Base-by-base conservation (phyloP, 768 basidiomycete genomes). In the Dioszegia crocea region DNA sequence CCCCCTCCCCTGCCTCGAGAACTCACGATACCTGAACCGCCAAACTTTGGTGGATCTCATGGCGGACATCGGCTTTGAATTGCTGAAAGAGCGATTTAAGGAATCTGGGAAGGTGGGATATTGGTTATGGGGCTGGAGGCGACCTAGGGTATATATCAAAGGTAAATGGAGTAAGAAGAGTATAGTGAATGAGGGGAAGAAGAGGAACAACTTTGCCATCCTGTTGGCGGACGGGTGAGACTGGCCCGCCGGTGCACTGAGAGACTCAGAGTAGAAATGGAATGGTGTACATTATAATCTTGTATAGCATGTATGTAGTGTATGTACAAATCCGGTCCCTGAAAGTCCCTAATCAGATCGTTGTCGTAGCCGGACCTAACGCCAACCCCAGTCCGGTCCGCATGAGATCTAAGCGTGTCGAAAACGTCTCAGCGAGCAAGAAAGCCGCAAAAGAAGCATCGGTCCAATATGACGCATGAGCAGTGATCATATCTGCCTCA, bases 41-140 rank as follows among this genome's bases (percentile, higher is more conserved):
- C 81, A 83, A 19, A 82, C 82, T 44, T 80, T 92, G 6, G 19
- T 33, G 17, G 53, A 57, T 17, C 53, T 76, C 26, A 67, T 77
- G 68, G 57, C 69, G 0, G 67, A 77, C 5, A 71, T 90, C 5
- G 89, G 89, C 0, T 92, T 91, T 69, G 68, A 63, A 0, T 78
- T 84, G 68, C 70, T 87, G 21, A 80, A 82, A 56, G 81, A 80
- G 44, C 81, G 82, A 61, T 88, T 86, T 85, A 84, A 81, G 67
- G 70, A 76, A 23, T 84, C 84, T 14, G 87, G 90, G 4, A 94
- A 89, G 77, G 91, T 94, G 83, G 86, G 81, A 2, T 96, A 94
- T 73, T 89, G 87, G 85, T 79, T 96, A 9, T 91, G 84, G 71
- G 81, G 74, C 51, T 67, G 50, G 50, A 56, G 43, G 36, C 36